A percentile compares a stretch with the other conserved stretches of the same genome.
These are phyloP conservation scores for Simmondsia chinensis DNA, from an alignment of 148 eudicot species.

Conservation along the genomic window DNA sequence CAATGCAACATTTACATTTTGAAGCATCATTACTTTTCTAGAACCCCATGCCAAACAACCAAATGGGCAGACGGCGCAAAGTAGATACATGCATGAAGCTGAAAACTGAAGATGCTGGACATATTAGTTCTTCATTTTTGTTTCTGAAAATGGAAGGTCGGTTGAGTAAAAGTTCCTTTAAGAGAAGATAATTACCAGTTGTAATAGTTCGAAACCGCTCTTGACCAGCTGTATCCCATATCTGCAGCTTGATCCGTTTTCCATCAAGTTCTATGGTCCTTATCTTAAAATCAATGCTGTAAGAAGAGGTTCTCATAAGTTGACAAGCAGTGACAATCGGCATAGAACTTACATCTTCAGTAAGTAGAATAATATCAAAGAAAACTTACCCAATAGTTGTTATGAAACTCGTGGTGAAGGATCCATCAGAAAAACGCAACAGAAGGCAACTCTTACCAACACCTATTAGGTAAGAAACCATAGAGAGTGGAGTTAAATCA, in stretches of 20 bases:
- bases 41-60: too few species aligned
- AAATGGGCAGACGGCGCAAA: too few species aligned
- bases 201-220: conserved; percentile 80
- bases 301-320: conserved; percentile 1
- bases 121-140: neutral
- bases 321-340: conserved; percentile 2
- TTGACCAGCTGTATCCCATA: conserved; percentile 86
- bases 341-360: neutral
- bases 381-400: conserved; percentile 66
- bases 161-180: neutral
- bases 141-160: neutral
- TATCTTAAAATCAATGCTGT: conserved; percentile 72
- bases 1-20: too few species aligned
- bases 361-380: neutral
- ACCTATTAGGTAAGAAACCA: conserved; percentile 13
- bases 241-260: conserved; percentile 67
- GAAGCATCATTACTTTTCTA: too few species aligned
- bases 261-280: conserved; percentile 81
- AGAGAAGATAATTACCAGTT: conserved; percentile 35
- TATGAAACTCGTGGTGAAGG: conserved; percentile 41
- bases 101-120: too few species aligned
- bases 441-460: conserved; percentile 46
- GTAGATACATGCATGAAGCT: too few species aligned
- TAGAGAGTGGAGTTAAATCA: too few species aligned
- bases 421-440: conserved; percentile 40